These are phyloP conservation scores for Aspergillus bertholletiae DNA, from an alignment of 495 filamentous ascomycete species.

Conservation along the genomic window DNA sequence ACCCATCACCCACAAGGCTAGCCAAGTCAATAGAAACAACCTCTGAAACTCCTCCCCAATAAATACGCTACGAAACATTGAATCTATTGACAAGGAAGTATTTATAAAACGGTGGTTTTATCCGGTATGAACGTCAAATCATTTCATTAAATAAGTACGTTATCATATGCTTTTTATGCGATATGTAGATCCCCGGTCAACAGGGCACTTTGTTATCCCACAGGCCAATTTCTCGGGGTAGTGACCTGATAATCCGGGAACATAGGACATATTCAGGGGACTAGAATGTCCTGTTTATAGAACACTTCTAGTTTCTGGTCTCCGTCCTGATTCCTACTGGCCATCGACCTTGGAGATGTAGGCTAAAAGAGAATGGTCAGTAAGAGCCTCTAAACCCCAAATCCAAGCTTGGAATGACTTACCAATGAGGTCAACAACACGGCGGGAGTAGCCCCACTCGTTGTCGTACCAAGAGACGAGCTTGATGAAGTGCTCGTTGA, in stretches of 20 bases:
- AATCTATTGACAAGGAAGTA: too few relatives aligned
- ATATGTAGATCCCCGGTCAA: constrained; percentile 2
- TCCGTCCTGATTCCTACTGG: constrained; percentile 44
- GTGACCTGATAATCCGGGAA: not conserved
- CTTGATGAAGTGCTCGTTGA: constrained; percentile 99
- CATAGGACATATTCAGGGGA: constrained; percentile 4
- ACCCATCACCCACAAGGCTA: constrained; percentile 1
- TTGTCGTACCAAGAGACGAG: constrained; percentile 98
- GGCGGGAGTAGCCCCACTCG: constrained; percentile 96
- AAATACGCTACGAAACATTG: not conserved
- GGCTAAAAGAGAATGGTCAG: constrained; percentile 36
- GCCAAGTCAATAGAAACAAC: not conserved
- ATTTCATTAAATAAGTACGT: constrained; percentile 32
- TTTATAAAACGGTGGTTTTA: not conserved
- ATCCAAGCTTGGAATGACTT: constrained; percentile 16
- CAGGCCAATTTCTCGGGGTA: not conserved
- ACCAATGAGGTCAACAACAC: constrained; percentile 91
- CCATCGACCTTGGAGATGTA: constrained; percentile 88
- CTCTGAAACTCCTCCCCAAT: too few relatives aligned
- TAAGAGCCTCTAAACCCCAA: not conserved
- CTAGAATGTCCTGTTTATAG: constrained; percentile 24
- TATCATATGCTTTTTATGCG: constrained; percentile 23
- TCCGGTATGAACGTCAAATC: constrained; percentile 18
- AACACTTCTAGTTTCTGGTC: constrained; percentile 31
- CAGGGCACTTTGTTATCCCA: not conserved